Percentiles rank a stretch among this genome's conserved stretches.
phyloP scores from a whole-genome alignment of 1,139 yeast genomes.

The Protomyces macrosporus region DNA sequence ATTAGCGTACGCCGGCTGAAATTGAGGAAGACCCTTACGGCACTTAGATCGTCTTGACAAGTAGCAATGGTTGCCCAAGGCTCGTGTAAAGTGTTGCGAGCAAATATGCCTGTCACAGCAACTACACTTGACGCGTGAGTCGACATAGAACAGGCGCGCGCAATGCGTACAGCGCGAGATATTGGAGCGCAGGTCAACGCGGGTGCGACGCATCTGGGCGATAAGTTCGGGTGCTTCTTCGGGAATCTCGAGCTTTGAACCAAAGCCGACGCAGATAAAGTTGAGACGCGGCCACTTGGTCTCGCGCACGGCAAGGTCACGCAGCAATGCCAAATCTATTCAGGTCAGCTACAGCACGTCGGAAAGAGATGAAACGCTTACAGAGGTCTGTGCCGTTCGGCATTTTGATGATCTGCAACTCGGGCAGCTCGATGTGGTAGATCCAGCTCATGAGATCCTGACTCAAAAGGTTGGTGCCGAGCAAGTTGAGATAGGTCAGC shows the following conservation, averaged over 20 bases:
- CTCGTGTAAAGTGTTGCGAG: slow-evolving; percentile 22
- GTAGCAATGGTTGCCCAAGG: slow-evolving; percentile 14
- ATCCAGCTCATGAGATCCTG: slow-evolving; percentile 20
- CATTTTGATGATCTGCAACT: slow-evolving; percentile 14
- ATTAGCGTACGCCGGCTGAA: neutral
- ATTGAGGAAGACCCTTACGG: neutral
- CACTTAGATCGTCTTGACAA: slow-evolving; percentile 11
- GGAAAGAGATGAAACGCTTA: neutral
- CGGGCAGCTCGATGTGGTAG: slow-evolving; percentile 7
- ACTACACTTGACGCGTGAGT: slow-evolving; percentile 11
- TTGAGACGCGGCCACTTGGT: slow-evolving; percentile 7
- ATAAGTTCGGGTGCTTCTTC: slow-evolving; percentile 21
- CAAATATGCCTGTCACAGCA: slow-evolving; percentile 9
- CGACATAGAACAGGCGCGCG: slow-evolving; percentile 10
- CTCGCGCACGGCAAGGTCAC: slow-evolving; percentile 10
- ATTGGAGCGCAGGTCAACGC: slow-evolving; percentile 12
- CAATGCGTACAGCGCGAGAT: slow-evolving; percentile 17
- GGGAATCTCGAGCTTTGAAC: slow-evolving; percentile 22
- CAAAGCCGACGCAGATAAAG: slow-evolving; percentile 17
- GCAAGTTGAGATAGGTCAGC: slow-evolving; percentile 12
- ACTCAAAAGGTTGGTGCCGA: slow-evolving; percentile 17
- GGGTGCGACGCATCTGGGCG: neutral
- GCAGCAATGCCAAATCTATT: slow-evolving; percentile 4
- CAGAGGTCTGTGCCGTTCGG: slow-evolving; percentile 1
- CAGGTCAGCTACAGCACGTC: slow-evolving; percentile 3